Conservation (phyloP, 768 basidiomycete genomes). For the Hydnum rufescens region DNA sequence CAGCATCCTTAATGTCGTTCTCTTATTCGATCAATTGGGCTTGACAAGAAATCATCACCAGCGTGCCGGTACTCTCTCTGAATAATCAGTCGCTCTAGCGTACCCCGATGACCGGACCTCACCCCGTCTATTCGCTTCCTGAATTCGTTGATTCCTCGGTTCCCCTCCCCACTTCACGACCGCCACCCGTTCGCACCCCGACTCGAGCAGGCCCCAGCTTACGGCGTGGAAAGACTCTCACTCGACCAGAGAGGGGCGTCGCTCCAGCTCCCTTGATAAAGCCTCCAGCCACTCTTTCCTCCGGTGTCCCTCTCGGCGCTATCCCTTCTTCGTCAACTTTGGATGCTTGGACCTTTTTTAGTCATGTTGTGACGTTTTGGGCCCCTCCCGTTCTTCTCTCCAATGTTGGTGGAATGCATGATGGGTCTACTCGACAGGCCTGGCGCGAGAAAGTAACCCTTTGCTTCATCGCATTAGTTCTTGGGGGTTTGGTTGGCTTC, state of each 20-base stretch:
- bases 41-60: too few species aligned
- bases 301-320: constrained; percentile 21
- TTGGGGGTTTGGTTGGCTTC: constrained; percentile 74
- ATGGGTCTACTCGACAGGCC: constrained; percentile 60
- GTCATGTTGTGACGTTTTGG: constrained; percentile 72
- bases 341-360: constrained; percentile 65
- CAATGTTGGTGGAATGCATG: constrained; percentile 60
- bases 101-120: background rate
- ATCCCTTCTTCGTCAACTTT: constrained; percentile 16
- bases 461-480: constrained; percentile 62
- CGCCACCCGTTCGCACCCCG: constrained; percentile 26
- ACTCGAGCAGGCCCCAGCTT: constrained; percentile 30
- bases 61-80: too few species aligned
- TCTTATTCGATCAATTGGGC: too few species aligned
- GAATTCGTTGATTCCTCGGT: constrained; percentile 18
- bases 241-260: constrained; percentile 83
- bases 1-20: too few species aligned
- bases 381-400: constrained; percentile 61
- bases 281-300: constrained; percentile 33
- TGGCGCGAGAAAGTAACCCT: constrained; percentile 97
- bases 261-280: constrained; percentile 90
- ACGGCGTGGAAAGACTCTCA: constrained; percentile 86
- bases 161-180: constrained; percentile 45
- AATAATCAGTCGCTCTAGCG: background rate
- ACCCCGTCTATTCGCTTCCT: constrained; percentile 2